A percentile compares a stretch with the other conserved stretches of the same genome.
Evolutionary conservation across 2,329 filamentous ascomycete species (phyloP).

Genomic region (Pseudogymnoascus sp.): DNA sequence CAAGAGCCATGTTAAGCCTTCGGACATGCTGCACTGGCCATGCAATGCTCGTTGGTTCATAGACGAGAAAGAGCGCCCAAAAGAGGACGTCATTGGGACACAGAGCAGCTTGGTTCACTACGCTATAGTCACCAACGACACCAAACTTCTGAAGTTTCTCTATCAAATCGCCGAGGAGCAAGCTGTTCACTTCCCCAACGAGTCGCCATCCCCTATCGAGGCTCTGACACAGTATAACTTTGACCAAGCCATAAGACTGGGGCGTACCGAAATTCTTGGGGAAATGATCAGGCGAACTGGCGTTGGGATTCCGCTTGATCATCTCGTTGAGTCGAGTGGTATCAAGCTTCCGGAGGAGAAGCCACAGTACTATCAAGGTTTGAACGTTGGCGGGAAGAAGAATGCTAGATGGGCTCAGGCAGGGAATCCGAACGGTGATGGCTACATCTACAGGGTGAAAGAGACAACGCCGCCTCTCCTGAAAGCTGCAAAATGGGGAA

Average conservation of each 20-base stretch:
- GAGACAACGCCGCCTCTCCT: conserved; percentile 53
- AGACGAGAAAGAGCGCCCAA: conserved; percentile 1
- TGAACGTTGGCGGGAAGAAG: conserved; percentile 71
- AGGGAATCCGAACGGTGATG: conserved; percentile 50
- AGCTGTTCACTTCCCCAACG: conserved; percentile 25
- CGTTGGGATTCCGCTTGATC: conserved; percentile 61
- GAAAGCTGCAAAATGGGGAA: conserved; percentile 50
- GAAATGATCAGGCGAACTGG: conserved; percentile 61
- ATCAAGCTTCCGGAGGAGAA: conserved; percentile 53
- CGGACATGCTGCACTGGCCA: conserved; percentile 42
- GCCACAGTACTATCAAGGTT: conserved; percentile 68
- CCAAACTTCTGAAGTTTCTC: conserved; percentile 27
- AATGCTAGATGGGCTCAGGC: conserved; percentile 66
- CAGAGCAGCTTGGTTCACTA: conserved; percentile 18
- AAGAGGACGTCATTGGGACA: not conserved
- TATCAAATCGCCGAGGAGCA: conserved; percentile 25
- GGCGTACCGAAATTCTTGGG: conserved; percentile 52
- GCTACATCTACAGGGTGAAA: conserved; percentile 36
- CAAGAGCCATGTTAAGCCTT: conserved; percentile 55
- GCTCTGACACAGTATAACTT: conserved; percentile 39
- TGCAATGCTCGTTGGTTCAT: conserved; percentile 32
- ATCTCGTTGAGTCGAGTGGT: conserved; percentile 60
- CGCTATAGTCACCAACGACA: conserved; percentile 24
- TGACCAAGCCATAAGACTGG: conserved; percentile 38
- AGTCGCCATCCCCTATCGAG: conserved; percentile 32